Conservation (phyloP, 2,329 filamentous ascomycete species). For the Trichoderma sp. region DNA sequence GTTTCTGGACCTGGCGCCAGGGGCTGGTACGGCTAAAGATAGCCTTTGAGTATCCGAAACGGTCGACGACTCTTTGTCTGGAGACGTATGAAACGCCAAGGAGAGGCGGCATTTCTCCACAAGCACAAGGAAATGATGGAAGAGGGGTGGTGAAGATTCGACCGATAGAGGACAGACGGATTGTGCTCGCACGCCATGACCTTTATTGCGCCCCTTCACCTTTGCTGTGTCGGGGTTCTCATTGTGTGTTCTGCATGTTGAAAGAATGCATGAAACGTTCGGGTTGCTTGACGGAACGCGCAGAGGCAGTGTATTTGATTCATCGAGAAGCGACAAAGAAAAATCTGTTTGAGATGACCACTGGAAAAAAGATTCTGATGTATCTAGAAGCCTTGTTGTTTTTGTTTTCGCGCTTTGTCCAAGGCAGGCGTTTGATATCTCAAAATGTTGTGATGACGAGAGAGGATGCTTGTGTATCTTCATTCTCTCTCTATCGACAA, state of each 20-base stretch:
- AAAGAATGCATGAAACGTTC: neutral
- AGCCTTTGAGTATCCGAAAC: neutral
- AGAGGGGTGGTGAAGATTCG: neutral
- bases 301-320: neutral
- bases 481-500: neutral
- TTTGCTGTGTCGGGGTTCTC: neutral
- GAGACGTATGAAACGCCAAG: neutral
- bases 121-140: neutral
- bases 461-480: neutral
- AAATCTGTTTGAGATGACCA: neutral
- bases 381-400: neutral
- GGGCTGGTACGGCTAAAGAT: constrained; percentile 65
- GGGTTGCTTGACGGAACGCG: neutral
- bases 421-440: neutral
- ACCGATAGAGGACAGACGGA: neutral
- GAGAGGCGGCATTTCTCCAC: no score
- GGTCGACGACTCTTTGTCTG: neutral
- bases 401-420: neutral
- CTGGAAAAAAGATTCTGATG: neutral
- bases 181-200: neutral
- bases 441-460: no score
- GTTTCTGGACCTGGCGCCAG: constrained; percentile 55
- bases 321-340: neutral
- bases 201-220: neutral
- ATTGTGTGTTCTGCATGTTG: neutral